These are phyloP conservation scores for Barnettozyma botsteinii DNA, from an alignment of 805 yeast genomes.

Conservation along the genomic window DNA sequence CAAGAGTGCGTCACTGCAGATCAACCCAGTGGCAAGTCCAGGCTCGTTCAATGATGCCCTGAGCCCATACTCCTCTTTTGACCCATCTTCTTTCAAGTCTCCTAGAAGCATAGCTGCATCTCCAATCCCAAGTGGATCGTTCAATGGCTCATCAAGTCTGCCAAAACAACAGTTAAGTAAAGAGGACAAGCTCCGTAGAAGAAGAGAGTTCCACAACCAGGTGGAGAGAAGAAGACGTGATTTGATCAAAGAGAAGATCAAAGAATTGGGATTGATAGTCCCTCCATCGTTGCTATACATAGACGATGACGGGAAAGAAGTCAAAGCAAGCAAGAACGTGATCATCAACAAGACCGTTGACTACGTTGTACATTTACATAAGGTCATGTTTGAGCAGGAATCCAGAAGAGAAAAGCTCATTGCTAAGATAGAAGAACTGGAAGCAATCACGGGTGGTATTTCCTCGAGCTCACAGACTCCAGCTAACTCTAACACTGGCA, in stretches of 20 bases:
- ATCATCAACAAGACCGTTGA: conserved; percentile 75
- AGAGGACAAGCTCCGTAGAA: conserved; percentile 68
- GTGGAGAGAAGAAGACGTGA: conserved; percentile 92
- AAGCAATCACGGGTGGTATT: conserved; percentile 19
- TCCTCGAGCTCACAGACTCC: conserved; percentile 7
- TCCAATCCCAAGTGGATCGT: conserved; percentile 25
- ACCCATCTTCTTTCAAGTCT: conserved; percentile 24
- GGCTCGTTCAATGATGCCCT: conserved; percentile 22
- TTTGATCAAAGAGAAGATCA: conserved; percentile 80
- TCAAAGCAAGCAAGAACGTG: conserved; percentile 78
- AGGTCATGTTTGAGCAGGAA: conserved; percentile 54
- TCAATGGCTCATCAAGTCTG: conserved; percentile 26
- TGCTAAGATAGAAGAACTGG: conserved; percentile 32
- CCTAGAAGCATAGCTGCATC: conserved; percentile 26
- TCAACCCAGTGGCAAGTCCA: conserved; percentile 5
- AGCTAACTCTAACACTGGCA: neutral
- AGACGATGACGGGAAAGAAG: conserved; percentile 46
- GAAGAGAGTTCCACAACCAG: conserved; percentile 89
- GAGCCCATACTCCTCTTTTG: conserved; percentile 26
- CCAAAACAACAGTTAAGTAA: conserved; percentile 36
- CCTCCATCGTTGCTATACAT: conserved; percentile 64
- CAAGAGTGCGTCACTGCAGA: neutral
- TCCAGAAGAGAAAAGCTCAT: conserved; percentile 38
- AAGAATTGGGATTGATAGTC: conserved; percentile 72
- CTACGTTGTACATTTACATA: conserved; percentile 61